These are phyloP conservation scores for Curvularia sp. DNA, from an alignment of 2,329 filamentous ascomycete genomes.

Conservation along the genomic window DNA sequence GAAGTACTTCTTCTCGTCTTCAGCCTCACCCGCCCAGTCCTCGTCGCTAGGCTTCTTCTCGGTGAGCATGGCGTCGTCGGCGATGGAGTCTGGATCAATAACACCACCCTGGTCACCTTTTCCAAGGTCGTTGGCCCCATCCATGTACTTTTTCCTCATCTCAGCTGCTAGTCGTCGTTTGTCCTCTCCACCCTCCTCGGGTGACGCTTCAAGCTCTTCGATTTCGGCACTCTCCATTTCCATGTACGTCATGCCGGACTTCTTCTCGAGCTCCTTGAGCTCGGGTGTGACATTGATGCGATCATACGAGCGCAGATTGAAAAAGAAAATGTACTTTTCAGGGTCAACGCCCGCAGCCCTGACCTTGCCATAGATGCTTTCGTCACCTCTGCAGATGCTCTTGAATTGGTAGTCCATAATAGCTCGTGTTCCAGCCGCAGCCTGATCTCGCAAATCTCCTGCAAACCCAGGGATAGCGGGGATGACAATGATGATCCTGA, in stretches of 20 bases:
- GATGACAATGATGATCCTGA: constrained; percentile 87
- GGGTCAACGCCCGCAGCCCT: constrained; percentile 78
- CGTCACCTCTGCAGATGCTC: constrained; percentile 87
- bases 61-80: constrained; percentile 82
- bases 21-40: constrained; percentile 74
- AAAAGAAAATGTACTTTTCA: constrained; percentile 82
- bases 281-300: constrained; percentile 82
- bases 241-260: constrained; percentile 83
- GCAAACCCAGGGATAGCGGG: constrained; percentile 94
- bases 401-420: constrained; percentile 99
- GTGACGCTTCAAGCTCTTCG: constrained; percentile 77
- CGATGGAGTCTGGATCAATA: constrained; percentile 68
- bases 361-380: constrained; percentile 88
- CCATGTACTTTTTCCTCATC: constrained; percentile 56
- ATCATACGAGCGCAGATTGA: constrained; percentile 93
- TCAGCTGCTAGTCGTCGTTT: constrained; percentile 57
- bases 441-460: constrained; percentile 83
- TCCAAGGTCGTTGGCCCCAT: constrained; percentile 51
- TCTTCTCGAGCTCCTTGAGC: constrained; percentile 76
- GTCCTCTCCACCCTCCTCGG: constrained; percentile 44
- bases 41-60: constrained; percentile 71
- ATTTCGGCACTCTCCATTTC: constrained; percentile 88
- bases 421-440: constrained; percentile 80
- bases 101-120: constrained; percentile 48
- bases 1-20: constrained; percentile 84